Percentiles rank a stretch among this genome's conserved stretches.
These are phyloP conservation scores for Arxiozyma slooffiae DNA, from an alignment of 1,139 yeast species.

Conservation along the genomic window DNA sequence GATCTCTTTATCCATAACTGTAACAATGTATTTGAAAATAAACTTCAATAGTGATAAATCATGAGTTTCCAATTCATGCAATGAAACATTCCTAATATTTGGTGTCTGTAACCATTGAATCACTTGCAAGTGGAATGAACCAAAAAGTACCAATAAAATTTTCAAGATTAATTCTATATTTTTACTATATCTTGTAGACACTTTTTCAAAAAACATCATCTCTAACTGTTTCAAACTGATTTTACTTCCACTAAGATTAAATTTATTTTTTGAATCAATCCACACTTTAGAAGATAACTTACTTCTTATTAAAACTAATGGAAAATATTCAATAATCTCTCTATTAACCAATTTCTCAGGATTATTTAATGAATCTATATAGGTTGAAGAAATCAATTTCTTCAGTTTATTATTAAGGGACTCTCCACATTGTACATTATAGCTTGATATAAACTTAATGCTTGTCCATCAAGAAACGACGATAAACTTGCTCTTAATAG, in stretches of 20 bases:
- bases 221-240: conserved; percentile 16
- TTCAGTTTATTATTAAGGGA: conserved; percentile 15
- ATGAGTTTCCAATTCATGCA: conserved; percentile 8
- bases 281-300: conserved; percentile 20
- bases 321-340: conserved; percentile 28
- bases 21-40: conserved; percentile 20
- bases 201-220: conserved; percentile 19
- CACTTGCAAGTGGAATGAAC: conserved; percentile 21
- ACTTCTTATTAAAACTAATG: conserved; percentile 24
- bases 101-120: conserved; percentile 1
- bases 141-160: conserved; percentile 19
- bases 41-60: conserved; percentile 18
- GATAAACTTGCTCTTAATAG: conserved; percentile 52
- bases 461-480: conserved; percentile 36
- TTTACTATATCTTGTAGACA: conserved; percentile 22
- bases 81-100: neutral
- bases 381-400: conserved; percentile 11
- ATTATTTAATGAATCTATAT: conserved; percentile 17
- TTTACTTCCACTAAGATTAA: conserved; percentile 9
- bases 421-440: conserved; percentile 18
- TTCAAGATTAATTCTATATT: conserved; percentile 23
- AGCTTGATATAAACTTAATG: conserved; percentile 18
- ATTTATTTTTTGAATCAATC: conserved; percentile 13
- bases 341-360: conserved; percentile 21
- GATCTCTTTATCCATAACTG: conserved; percentile 21